Evolutionary conservation across 148 eudicot genomes (phyloP).

Genomic region (Selenicereus undatus): DNA sequence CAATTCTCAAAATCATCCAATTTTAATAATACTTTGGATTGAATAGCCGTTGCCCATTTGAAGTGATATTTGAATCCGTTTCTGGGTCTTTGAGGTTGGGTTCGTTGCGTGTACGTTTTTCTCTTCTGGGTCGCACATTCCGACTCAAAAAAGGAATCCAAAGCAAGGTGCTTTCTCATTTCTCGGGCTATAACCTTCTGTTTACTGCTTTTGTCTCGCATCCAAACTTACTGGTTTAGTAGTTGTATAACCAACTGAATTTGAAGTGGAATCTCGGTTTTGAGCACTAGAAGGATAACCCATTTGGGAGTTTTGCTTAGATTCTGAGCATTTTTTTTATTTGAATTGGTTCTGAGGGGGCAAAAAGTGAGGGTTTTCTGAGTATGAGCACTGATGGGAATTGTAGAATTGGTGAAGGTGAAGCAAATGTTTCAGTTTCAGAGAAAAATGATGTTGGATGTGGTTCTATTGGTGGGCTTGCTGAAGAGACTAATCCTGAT

Average conservation of each 20-base stretch:
- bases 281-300: not conserved
- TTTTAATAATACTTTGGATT: not conserved
- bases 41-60: not conserved
- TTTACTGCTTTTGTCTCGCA: not conserved
- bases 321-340: not conserved
- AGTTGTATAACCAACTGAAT: not conserved
- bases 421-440: conserved; percentile 18
- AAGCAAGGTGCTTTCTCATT: not conserved
- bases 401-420: conserved; percentile 20
- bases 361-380: not conserved
- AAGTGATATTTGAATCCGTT: no score
- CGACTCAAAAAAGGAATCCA: not conserved
- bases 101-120: not conserved
- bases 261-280: not conserved
- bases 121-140: not conserved
- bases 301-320: not conserved
- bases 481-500: conserved; percentile 53
- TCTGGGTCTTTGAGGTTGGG: not conserved
- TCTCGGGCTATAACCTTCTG: not conserved
- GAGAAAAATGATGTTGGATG: conserved; percentile 5
- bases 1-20: not conserved
- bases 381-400: conserved; percentile 14
- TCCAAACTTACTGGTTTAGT: not conserved
- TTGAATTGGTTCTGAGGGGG: conserved; percentile 13
- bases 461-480: conserved; percentile 21